Percentiles rank a stretch among this genome's conserved stretches.
Conservation (phyloP, 2,329 filamentous ascomycete species). For the Talaromyces sp. region DNA sequence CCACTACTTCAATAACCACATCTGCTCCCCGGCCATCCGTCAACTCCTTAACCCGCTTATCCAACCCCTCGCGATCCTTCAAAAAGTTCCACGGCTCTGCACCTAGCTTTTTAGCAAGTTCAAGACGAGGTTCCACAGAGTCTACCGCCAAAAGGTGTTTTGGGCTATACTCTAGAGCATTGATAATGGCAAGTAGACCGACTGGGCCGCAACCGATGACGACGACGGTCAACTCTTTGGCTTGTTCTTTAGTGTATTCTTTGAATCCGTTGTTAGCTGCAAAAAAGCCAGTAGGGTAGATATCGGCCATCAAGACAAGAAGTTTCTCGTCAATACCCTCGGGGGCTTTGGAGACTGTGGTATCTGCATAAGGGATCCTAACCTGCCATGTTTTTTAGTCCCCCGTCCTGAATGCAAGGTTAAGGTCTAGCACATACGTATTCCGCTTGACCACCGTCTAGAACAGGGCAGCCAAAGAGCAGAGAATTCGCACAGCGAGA, state of each 20-base stretch:
- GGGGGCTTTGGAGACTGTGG: constrained; percentile 73
- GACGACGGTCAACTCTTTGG: constrained; percentile 67
- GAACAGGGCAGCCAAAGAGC: constrained; percentile 65
- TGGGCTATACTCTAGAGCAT: constrained; percentile 71
- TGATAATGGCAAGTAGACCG: constrained; percentile 77
- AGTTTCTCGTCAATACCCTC: constrained; percentile 68
- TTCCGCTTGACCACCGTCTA: constrained; percentile 80
- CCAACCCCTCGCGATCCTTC: constrained; percentile 62
- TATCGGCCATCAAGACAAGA: constrained; percentile 85
- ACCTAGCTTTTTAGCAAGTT: constrained; percentile 68
- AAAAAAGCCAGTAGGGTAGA: constrained; percentile 82
- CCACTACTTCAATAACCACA: constrained; percentile 76
- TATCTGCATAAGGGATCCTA: constrained; percentile 75
- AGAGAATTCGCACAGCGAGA: constrained; percentile 69
- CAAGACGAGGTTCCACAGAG: constrained; percentile 69
- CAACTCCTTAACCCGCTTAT: constrained; percentile 66
- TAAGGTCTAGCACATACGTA: constrained; percentile 50
- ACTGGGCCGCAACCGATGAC: constrained; percentile 83
- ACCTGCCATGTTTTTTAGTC: constrained; percentile 32
- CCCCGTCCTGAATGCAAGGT: background rate
- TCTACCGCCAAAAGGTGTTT: constrained; percentile 77
- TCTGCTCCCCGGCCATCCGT: constrained; percentile 82
- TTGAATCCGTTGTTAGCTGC: constrained; percentile 75
- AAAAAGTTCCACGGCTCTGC: constrained; percentile 81
- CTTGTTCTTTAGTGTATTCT: constrained; percentile 55